A percentile compares a stretch with the other conserved stretches of the same genome.
phyloP scores from a whole-genome alignment of 108 stramenopile species.

The Aurantiochytrium sp. region DNA sequence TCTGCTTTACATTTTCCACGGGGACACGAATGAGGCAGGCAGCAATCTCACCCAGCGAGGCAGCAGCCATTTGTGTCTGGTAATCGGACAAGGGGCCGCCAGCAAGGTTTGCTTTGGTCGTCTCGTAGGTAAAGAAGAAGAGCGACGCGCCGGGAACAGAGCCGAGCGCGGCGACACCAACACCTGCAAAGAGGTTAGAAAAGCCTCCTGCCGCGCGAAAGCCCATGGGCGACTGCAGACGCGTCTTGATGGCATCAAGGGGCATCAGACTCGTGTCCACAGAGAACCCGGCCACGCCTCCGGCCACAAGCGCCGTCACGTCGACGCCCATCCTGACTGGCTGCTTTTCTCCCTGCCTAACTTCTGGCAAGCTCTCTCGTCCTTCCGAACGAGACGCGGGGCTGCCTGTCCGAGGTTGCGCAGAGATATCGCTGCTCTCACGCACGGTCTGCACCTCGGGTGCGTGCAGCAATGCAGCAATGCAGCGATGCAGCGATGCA shows the following conservation, averaged over 20 bases:
- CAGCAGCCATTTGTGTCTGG: slow-evolving; percentile 72
- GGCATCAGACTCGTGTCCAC: slow-evolving; percentile 88
- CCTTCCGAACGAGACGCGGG: too few species aligned
- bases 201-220: slow-evolving; percentile 78
- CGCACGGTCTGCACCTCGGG: too few species aligned
- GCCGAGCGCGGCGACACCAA: slow-evolving; percentile 73
- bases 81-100: slow-evolving; percentile 1
- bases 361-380: too few species aligned
- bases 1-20: slow-evolving; percentile 92
- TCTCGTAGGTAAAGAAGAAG: slow-evolving; percentile 91
- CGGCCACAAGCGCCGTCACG: background rate
- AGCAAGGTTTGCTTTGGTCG: slow-evolving; percentile 30
- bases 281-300: slow-evolving; percentile 70
- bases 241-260: slow-evolving; percentile 85
- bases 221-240: slow-evolving; percentile 78
- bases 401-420: too few species aligned
- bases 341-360: too few species aligned
- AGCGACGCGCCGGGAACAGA: slow-evolving; percentile 81
- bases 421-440: too few species aligned
- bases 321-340: background rate
- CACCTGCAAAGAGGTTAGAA: slow-evolving; percentile 69
- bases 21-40: slow-evolving; percentile 95
- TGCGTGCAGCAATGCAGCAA: too few species aligned
- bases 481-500: too few species aligned
- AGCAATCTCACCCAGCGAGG: slow-evolving; percentile 76